These are phyloP conservation scores for Boletus insuetus DNA, from an alignment of 768 basidiomycete genomes.

Conservation along the genomic window DNA sequence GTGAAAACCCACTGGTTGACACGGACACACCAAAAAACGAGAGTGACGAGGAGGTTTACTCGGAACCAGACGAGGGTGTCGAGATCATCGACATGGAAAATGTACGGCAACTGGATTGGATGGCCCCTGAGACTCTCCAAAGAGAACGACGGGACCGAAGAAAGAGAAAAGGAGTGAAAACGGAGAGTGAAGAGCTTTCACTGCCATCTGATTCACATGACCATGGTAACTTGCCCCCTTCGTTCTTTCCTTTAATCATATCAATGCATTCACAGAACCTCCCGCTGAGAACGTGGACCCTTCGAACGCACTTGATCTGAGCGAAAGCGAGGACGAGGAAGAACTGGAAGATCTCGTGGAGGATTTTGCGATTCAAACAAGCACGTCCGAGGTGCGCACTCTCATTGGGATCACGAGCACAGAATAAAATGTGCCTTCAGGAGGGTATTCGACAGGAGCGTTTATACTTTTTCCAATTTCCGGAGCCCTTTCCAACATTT, in stretches of 20 bases:
- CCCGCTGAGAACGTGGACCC: slow-evolving; percentile 35
- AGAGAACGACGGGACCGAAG: slow-evolving; percentile 43
- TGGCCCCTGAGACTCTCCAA: slow-evolving; percentile 76
- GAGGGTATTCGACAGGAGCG: slow-evolving; percentile 56
- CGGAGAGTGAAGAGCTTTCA: slow-evolving; percentile 46
- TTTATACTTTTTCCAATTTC: slow-evolving; percentile 90
- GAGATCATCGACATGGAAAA: slow-evolving; percentile 85
- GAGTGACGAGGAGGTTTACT: slow-evolving; percentile 70
- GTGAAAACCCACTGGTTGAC: slow-evolving; percentile 23
- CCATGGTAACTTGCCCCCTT: slow-evolving; percentile 30
- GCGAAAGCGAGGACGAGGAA: slow-evolving; percentile 76
- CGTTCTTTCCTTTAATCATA: neutral
- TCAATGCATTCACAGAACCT: slow-evolving; percentile 5
- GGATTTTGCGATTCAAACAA: slow-evolving; percentile 53
- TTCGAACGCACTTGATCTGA: slow-evolving; percentile 64
- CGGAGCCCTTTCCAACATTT: slow-evolving; percentile 79
- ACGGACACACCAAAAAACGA: slow-evolving; percentile 31
- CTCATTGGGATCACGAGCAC: neutral
- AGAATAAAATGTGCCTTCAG: slow-evolving; percentile 29
- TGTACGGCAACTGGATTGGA: slow-evolving; percentile 79
- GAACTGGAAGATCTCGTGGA: slow-evolving; percentile 76
- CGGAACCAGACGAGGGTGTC: slow-evolving; percentile 84
- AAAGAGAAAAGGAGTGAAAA: slow-evolving; percentile 34
- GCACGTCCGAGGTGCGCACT: slow-evolving; percentile 38
- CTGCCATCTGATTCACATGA: slow-evolving; percentile 25